Conservation (phyloP, 768 basidiomycete genomes). For the Tylopilus subfusipes region DNA sequence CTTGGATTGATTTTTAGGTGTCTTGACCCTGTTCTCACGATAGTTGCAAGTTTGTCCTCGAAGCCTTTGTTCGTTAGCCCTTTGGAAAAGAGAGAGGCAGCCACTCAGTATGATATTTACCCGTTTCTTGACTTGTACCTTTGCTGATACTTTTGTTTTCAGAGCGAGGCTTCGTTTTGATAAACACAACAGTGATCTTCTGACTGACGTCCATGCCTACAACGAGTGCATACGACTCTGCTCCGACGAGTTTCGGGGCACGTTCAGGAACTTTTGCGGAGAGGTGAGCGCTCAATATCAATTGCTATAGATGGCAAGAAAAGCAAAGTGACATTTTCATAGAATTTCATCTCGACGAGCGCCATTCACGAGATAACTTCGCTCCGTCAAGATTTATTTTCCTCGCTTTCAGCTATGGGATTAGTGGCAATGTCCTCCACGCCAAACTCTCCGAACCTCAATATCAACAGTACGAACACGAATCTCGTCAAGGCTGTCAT, state of each 20-base stretch:
- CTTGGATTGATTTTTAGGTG: constrained; percentile 82
- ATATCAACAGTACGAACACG: constrained; percentile 58
- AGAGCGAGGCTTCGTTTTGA: constrained; percentile 75
- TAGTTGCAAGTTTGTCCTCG: constrained; percentile 79
- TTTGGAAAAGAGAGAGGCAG: constrained; percentile 80
- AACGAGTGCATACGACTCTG: constrained; percentile 54
- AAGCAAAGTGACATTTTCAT: neutral
- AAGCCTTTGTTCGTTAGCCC: constrained; percentile 85
- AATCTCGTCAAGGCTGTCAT: constrained; percentile 83
- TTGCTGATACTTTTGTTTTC: neutral
- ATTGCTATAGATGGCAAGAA: neutral
- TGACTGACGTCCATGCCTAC: constrained; percentile 80
- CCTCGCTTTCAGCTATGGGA: constrained; percentile 65
- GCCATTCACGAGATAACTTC: constrained; percentile 75
- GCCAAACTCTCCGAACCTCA: constrained; percentile 50
- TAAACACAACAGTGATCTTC: constrained; percentile 72
- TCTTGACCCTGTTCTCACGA: constrained; percentile 74
- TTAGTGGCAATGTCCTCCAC: constrained; percentile 52
- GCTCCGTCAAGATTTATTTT: constrained; percentile 74
- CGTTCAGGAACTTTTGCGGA: constrained; percentile 64
- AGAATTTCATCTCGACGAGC: constrained; percentile 81
- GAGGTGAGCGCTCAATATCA: constrained; percentile 40
- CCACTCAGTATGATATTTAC: constrained; percentile 49
- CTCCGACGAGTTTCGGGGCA: constrained; percentile 43
- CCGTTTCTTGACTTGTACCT: neutral